phyloP scores from a whole-genome alignment of 2,329 filamentous ascomycete genomes.

The Ramichloridium luteum region DNA sequence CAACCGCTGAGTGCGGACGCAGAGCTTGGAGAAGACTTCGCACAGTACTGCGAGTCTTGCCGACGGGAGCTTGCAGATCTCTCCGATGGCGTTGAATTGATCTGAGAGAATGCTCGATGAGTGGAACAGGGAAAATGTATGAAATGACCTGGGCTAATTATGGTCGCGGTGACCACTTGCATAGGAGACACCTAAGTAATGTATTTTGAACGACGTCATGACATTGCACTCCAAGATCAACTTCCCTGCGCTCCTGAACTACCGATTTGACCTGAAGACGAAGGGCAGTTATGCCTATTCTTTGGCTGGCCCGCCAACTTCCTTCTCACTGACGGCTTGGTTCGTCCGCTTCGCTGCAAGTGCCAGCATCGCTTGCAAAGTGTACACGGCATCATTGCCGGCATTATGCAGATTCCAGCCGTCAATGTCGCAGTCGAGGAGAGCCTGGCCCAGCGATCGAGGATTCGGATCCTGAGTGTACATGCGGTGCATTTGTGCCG shows the following conservation, averaged over 20 bases:
- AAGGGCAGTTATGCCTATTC: no score
- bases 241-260: no score
- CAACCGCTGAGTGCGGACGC: slow-evolving; percentile 10
- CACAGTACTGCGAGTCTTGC: slow-evolving; percentile 52
- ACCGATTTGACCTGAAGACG: no score
- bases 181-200: no score
- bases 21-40: slow-evolving; percentile 41
- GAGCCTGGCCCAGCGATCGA: slow-evolving; percentile 46
- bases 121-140: background rate
- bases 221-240: no score
- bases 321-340: no score
- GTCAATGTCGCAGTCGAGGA: slow-evolving; percentile 57
- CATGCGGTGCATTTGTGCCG: slow-evolving; percentile 53
- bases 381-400: slow-evolving; percentile 28
- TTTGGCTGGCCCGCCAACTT: no score
- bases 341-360: no score
- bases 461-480: slow-evolving; percentile 41
- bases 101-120: no score
- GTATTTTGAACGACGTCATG: no score
- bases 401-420: slow-evolving; percentile 26
- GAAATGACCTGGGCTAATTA: no score
- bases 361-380: slow-evolving; percentile 47
- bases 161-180: no score
- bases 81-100: slow-evolving; percentile 10
- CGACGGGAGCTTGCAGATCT: slow-evolving; percentile 25